Conservation (phyloP, 164 flowering plant genomes). For the Vitis rupestris region DNA sequence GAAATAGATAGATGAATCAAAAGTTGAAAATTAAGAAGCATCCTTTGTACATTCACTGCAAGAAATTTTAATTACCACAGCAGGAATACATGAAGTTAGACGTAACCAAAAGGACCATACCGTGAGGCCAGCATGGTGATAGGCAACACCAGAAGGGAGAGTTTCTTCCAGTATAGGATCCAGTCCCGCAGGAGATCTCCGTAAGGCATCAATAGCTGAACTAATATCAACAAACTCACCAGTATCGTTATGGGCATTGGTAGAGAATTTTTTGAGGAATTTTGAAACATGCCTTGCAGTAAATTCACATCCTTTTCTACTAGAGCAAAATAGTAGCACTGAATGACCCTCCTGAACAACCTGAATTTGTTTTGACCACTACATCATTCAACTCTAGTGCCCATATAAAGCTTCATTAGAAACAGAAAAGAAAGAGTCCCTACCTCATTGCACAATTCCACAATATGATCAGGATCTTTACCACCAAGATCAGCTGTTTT, state of each 20-base stretch:
- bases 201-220: conserved; percentile 79
- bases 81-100: conserved; percentile 1
- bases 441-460: conserved; percentile 94
- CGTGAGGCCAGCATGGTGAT: conserved; percentile 99
- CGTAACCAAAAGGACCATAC: conserved; percentile 32
- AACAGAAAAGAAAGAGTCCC: conserved; percentile 5
- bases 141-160: conserved; percentile 92
- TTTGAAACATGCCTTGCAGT: conserved; percentile 86
- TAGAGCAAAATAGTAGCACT: conserved; percentile 89
- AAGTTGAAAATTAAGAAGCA: neutral
- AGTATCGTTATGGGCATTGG: conserved; percentile 28
- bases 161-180: conserved; percentile 90
- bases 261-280: conserved; percentile 55
- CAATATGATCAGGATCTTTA: conserved; percentile 95
- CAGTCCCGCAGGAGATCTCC: conserved; percentile 78
- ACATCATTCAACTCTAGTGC: neutral
- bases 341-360: conserved; percentile 97
- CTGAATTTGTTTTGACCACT: conserved; percentile 27
- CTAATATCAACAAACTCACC: conserved; percentile 53
- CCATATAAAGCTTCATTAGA: neutral
- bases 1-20: neutral
- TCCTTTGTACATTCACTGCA: neutral
- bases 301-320: conserved; percentile 96
- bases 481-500: conserved; percentile 82
- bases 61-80: conserved; percentile 3